phyloP scores from a whole-genome alignment of 2,329 filamentous ascomycete species.

The Ceratocystis diversiconidia region DNA sequence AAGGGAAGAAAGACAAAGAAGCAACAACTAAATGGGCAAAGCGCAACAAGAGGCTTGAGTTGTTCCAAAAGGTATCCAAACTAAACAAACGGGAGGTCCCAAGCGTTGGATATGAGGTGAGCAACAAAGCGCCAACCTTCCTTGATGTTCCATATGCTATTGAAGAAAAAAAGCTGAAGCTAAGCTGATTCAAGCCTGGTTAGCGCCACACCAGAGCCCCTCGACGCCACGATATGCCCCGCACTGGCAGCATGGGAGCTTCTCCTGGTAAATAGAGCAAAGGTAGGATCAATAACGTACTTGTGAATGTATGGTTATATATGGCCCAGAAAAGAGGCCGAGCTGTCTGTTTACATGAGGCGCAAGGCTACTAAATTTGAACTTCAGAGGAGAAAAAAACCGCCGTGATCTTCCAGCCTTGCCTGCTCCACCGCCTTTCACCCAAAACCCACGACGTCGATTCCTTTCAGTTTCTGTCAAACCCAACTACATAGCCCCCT shows the following conservation, averaged over 20 bases:
- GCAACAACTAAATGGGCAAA: not conserved
- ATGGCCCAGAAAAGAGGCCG: not conserved
- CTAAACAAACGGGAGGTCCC: constrained; percentile 3
- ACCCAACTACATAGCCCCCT: not conserved
- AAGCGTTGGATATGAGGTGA: not conserved
- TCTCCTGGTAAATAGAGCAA: not conserved
- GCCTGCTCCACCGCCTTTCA: constrained; percentile 1
- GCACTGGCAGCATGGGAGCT: constrained; percentile 1
- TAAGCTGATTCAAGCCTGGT: not conserved
- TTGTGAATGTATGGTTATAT: not conserved
- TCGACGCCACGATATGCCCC: constrained; percentile 12
- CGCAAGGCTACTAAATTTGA: constrained; percentile 12
- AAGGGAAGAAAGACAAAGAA: not conserved
- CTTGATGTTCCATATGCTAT: constrained; percentile 3
- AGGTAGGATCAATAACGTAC: not conserved
- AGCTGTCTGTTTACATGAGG: not conserved
- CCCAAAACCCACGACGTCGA: not conserved
- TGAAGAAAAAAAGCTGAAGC: constrained; percentile 9
- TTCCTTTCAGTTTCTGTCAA: not conserved
- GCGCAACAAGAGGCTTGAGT: not conserved
- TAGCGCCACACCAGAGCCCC: constrained; percentile 9
- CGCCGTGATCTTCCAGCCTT: constrained; percentile 7
- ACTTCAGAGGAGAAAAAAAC: constrained; percentile 5
- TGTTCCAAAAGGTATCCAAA: not conserved
- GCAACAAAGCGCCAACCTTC: constrained; percentile 3